A percentile compares a stretch with the other conserved stretches of the same genome.
These are phyloP conservation scores for Nemania abortiva DNA, from an alignment of 2,329 filamentous ascomycete species.

Conservation along the genomic window DNA sequence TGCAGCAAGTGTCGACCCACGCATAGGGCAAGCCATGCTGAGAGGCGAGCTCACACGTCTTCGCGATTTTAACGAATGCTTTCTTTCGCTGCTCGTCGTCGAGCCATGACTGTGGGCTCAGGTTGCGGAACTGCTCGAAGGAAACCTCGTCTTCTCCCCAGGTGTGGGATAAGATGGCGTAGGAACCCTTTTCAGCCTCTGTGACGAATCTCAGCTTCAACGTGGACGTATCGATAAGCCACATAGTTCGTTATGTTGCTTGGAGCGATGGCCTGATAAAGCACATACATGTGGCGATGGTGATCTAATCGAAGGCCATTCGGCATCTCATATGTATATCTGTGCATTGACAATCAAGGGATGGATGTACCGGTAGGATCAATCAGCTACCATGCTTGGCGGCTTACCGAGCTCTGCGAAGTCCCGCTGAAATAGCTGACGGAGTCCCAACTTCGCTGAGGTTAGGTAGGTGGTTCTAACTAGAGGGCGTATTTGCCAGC, in stretches of 20 bases:
- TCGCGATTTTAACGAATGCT: conserved; percentile 3
- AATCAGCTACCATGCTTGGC: no score
- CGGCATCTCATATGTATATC: no score
- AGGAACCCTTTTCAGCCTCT: conserved; percentile 23
- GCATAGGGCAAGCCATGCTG: conserved; percentile 19
- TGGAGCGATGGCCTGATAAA: neutral
- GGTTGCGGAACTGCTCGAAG: conserved; percentile 19
- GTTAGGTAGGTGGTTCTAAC: no score
- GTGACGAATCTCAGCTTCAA: conserved; percentile 18
- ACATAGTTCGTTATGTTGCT: conserved; percentile 15
- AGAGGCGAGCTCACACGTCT: conserved; percentile 16
- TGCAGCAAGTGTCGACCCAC: conserved; percentile 35
- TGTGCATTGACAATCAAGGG: no score
- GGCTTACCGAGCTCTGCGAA: no score
- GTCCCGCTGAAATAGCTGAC: no score
- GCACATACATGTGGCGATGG: neutral
- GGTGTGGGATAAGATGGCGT: conserved; percentile 29
- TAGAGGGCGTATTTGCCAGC: no score
- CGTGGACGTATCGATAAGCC: conserved; percentile 26
- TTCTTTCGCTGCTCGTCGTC: neutral
- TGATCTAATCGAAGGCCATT: no score
- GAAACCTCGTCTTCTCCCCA: conserved; percentile 28
- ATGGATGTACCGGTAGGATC: no score
- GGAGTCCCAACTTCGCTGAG: no score
- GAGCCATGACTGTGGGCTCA: neutral